Conservation (phyloP, 768 basidiomycete genomes). For the Suillus weaverae region DNA sequence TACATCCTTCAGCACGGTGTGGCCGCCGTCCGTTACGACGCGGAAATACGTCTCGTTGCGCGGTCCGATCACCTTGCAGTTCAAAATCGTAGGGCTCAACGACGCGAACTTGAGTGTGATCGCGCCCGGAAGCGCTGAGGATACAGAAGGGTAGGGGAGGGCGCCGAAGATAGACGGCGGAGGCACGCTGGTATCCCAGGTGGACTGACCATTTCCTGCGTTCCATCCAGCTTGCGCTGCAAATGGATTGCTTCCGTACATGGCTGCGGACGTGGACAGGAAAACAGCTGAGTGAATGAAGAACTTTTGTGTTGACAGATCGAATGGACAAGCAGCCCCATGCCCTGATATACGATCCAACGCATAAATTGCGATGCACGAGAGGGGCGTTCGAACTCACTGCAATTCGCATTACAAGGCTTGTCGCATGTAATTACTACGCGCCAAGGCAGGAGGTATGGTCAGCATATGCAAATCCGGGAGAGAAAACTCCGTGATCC, state of each 20-base stretch:
- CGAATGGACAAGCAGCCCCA: not conserved
- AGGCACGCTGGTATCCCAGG: slow-evolving; percentile 17
- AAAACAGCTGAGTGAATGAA: not conserved
- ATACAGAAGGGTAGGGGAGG: slow-evolving; percentile 51
- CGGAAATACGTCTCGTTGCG: slow-evolving; percentile 48
- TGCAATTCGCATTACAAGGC: not conserved
- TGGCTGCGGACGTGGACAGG: not conserved
- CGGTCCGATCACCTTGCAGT: slow-evolving; percentile 54
- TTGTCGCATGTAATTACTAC: not conserved
- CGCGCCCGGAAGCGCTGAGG: slow-evolving; percentile 34
- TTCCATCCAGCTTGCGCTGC: slow-evolving; percentile 25
- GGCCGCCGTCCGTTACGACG: slow-evolving; percentile 52
- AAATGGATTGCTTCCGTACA: slow-evolving; percentile 32
- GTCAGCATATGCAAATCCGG: not conserved
- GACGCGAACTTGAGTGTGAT: slow-evolving; percentile 50
- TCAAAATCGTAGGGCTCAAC: slow-evolving; percentile 52
- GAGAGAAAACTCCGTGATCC: not conserved
- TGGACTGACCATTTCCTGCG: slow-evolving; percentile 15
- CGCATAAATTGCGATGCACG: not conserved
- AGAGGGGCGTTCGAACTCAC: not conserved
- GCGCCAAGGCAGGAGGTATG: too few relatives aligned
- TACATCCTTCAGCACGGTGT: slow-evolving; percentile 53
- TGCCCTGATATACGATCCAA: slow-evolving; percentile 7
- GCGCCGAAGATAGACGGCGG: slow-evolving; percentile 63
- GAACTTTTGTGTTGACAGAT: not conserved